These are phyloP conservation scores for Torulaspora indica DNA, from an alignment of 805 yeast species.

Conservation along the genomic window DNA sequence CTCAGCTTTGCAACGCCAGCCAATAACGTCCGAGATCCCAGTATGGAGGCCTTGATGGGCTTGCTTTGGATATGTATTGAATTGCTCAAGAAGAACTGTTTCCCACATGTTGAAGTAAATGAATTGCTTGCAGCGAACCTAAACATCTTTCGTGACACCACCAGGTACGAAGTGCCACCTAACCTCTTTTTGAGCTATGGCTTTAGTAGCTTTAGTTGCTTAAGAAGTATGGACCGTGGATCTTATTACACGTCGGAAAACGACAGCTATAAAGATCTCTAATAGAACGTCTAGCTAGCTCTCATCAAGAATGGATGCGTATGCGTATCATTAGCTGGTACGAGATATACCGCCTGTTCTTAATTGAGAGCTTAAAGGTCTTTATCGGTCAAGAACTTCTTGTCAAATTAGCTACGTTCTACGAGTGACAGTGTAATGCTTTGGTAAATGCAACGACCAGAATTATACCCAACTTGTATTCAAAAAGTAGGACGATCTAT, in stretches of 20 bases:
- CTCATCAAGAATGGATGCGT: background rate
- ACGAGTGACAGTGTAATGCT: too few species aligned
- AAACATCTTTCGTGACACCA: background rate
- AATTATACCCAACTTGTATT: too few species aligned
- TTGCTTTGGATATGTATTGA: conserved; percentile 15
- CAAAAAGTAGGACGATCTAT: too few species aligned
- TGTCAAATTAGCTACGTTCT: background rate
- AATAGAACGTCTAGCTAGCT: background rate
- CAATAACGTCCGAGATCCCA: conserved; percentile 6
- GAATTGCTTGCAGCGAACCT: conserved; percentile 3
- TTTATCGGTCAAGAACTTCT: background rate
- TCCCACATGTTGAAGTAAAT: conserved; percentile 10
- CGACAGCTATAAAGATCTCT: background rate
- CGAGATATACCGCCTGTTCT: background rate
- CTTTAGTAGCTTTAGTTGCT: background rate
- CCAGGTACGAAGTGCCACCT: background rate
- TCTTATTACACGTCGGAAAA: background rate
- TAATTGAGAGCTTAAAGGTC: background rate
- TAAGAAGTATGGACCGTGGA: background rate
- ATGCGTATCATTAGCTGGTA: background rate
- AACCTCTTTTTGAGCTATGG: background rate
- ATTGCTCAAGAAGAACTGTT: conserved; percentile 21
- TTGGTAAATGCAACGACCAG: too few species aligned
- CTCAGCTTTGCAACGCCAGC: conserved; percentile 1
- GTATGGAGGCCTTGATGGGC: conserved; percentile 16